These are phyloP conservation scores for Sugiyamaella xylanicola DNA, from an alignment of 1,139 yeast genomes.

Conservation along the genomic window DNA sequence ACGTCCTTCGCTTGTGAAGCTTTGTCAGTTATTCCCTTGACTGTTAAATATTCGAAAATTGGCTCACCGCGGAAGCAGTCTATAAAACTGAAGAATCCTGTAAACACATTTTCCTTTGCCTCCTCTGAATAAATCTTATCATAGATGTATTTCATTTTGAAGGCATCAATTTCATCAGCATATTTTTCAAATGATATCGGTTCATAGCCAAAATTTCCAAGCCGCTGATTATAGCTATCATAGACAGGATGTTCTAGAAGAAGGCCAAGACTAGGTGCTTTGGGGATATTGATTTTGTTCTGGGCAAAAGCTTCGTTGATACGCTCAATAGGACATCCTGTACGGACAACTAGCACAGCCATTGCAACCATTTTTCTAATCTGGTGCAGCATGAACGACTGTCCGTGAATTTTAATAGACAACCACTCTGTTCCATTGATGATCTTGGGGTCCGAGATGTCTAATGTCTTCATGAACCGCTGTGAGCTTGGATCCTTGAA, in stretches of 20 bases:
- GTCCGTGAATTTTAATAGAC: slow-evolving; percentile 95
- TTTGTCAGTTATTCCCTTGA: slow-evolving; percentile 51
- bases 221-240: slow-evolving; percentile 74
- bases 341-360: slow-evolving; percentile 83
- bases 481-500: slow-evolving; percentile 83
- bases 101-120: slow-evolving; percentile 79
- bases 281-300: slow-evolving; percentile 83
- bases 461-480: slow-evolving; percentile 76
- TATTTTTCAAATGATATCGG: slow-evolving; percentile 70
- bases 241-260: slow-evolving; percentile 90
- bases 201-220: slow-evolving; percentile 78
- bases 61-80: slow-evolving; percentile 68
- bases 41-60: slow-evolving; percentile 77
- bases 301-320: slow-evolving; percentile 78
- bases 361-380: slow-evolving; percentile 97
- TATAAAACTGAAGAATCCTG: slow-evolving; percentile 85
- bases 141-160: slow-evolving; percentile 85
- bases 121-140: slow-evolving; percentile 92
- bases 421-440: slow-evolving; percentile 97
- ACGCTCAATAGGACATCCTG: slow-evolving; percentile 77
- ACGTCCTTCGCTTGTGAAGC: slow-evolving; percentile 30
- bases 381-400: slow-evolving; percentile 97
- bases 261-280: slow-evolving; percentile 95
- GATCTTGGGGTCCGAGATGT: slow-evolving; percentile 87
- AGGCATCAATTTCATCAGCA: slow-evolving; percentile 71